A percentile compares a stretch with the other conserved stretches of the same genome.
phyloP scores from a whole-genome alignment of 1,284 basidiomycete genomes.

The Erythrobasidium hasegawianum region DNA sequence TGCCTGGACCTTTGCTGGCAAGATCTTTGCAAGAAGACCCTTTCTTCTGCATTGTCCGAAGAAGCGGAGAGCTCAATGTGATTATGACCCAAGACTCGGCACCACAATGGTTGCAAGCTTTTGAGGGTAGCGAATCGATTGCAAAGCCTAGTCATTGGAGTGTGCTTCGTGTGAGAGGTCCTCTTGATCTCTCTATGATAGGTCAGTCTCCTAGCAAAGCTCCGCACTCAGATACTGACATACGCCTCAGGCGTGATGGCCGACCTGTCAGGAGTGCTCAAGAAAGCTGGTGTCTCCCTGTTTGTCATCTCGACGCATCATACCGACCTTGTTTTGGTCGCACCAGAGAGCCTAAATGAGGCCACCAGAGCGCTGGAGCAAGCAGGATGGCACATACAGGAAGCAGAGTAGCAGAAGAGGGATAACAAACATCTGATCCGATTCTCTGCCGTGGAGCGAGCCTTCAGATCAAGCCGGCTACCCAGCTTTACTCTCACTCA shows the following conservation, averaged over 20 bases:
- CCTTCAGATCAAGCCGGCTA: too few species aligned
- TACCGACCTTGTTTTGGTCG: conserved; percentile 42
- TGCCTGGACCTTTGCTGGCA: conserved; percentile 2
- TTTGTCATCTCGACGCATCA: conserved; percentile 42
- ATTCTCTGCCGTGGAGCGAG: too few species aligned
- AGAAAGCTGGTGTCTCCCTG: conserved; percentile 37
- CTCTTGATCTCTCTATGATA: conserved; percentile 40
- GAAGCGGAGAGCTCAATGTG: conserved; percentile 18
- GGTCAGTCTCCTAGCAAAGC: conserved; percentile 13
- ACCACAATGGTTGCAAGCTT: neutral
- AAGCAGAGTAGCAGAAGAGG: too few species aligned
- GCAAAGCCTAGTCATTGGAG: conserved; percentile 12
- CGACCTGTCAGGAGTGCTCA: conserved; percentile 36
- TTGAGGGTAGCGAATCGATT: neutral
- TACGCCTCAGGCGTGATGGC: conserved; percentile 34
- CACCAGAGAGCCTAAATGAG: conserved; percentile 22
- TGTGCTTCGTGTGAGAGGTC: conserved; percentile 35
- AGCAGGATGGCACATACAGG: conserved; percentile 38
- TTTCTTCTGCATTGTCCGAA: conserved; percentile 21
- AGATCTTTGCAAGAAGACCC: neutral
- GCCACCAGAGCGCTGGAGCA: conserved; percentile 20
- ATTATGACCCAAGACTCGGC: neutral
- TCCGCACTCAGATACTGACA: neutral
- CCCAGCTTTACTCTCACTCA: too few species aligned
- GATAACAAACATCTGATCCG: too few species aligned